Evolutionary conservation across 1,284 basidiomycete species (phyloP), one percentile per base, ranked within the genome.

Genomic region (Leccinum griseonigrum): DNA sequence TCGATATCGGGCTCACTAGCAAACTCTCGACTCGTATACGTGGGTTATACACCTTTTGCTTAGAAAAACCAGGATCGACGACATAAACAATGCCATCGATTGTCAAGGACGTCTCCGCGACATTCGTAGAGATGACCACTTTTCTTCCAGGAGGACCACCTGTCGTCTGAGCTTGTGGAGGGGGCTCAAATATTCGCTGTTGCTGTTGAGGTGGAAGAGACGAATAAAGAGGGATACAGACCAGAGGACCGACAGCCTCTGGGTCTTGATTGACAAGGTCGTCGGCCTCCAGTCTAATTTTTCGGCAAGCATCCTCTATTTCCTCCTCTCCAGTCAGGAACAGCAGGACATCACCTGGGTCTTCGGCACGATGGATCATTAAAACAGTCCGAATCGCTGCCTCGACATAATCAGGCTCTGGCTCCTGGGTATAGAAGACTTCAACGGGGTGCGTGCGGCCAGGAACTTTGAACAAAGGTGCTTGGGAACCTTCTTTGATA

Each of bases 61-160:
- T 97, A 10, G 93, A 95, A 80, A 97, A 97, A 0, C 97, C 97
- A 0, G 97, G 95, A 74, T 99, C 97, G 52, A 99, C 95, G 61
- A 99, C 97, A 72, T 98, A 99, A 13, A 99, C 95, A 71, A 99
- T 98, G 28, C 97, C 97, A 69, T 98, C 97, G 64, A 99, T 98
- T 1, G 97, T 99, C 40, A 99, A 79, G 10, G 95, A 97, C 0
- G 97, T 99, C 78, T 99, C 97, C 8, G 97, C 97, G 64, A 99
- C 97, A 76, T 99, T 99, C 38, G 97, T 99, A 13, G 95, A 94
- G 1, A 99, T 81, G 55, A 99, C 94, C 34, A 98, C 87, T 77
- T 99, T 99, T 65, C 97, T 86, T 0, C 96, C 95, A 0, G 92
- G 88, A 0, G 94, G 90, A 1, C 94, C 91, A 61, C 82, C 87